Evolutionary conservation across 2,329 filamentous ascomycete species (phyloP), one percentile per base, ranked within the genome.

Genomic region (Ophiostoma piceae): DNA sequence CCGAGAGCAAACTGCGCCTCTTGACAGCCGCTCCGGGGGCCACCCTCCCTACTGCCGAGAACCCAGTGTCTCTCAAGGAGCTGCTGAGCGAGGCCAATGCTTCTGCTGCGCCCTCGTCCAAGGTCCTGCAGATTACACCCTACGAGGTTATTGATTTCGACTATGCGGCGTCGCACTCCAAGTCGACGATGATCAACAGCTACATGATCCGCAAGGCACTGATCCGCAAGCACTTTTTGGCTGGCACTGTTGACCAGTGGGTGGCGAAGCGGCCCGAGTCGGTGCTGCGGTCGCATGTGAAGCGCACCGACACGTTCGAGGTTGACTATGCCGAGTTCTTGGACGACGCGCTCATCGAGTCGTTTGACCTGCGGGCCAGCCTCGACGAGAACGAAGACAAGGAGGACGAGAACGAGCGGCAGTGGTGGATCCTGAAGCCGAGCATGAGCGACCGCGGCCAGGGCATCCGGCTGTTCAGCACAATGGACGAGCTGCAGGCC

Each of bases 401-500:
- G 2, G 67, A 22, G 35, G 32, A n/a, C 29, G 43, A 60, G 12
- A 41, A 79, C 39, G 80, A 85, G 60, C 84, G 85, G 71, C 88
- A 96, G 77, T 99, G 94, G 94, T 99, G 95, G 95, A 98, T 99
- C 74, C 79, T 99, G 71, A 99, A 99, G 80, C 94, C 95, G 0
- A 91, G 94, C 9, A 98, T 99, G 95, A 97, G 92, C 78, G 95
- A 99, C 77, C 87, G 94, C 32, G 95, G 94, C 0, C 94, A 97
- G 77, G 95, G 95, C 0, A 97, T 99, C 71, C 83, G 92, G 54
- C 82, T 99, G 0, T 99, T 99, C 79, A 91, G 88, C 75, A 92
- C 88, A 2, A 91, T 95, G 82, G 88, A 90, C 70, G 89, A 96
- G 76, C 81, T 99, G n/a, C 90, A 90, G 72, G 84, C 77, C 16